phyloP scores from a whole-genome alignment of 768 basidiomycete genomes.

The Mycena polygramma region DNA sequence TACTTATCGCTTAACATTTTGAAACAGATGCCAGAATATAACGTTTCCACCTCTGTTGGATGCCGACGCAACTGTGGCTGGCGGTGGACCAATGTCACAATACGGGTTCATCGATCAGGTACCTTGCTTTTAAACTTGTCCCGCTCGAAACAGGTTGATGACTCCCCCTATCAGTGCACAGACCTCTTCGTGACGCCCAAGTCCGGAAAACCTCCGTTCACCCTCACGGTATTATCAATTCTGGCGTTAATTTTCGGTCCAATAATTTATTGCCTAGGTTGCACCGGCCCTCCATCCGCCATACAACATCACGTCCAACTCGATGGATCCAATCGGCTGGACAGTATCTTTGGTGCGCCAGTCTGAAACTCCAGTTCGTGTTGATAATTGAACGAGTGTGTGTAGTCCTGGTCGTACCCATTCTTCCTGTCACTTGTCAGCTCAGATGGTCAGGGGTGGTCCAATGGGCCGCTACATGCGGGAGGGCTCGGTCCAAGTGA shows the following conservation, averaged over 20 bases:
- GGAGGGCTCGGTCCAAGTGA: conserved; percentile 53
- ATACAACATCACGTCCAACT: conserved; percentile 61
- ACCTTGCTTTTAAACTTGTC: neutral
- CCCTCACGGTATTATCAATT: conserved; percentile 54
- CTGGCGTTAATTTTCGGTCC: neutral
- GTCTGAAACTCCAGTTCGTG: neutral
- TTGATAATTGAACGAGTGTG: conserved; percentile 35
- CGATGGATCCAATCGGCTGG: conserved; percentile 53
- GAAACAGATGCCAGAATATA: conserved; percentile 52
- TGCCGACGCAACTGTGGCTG: conserved; percentile 45
- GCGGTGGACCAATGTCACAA: conserved; percentile 54
- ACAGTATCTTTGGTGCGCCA: conserved; percentile 53
- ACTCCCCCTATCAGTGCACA: conserved; percentile 53
- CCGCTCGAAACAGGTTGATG: conserved; percentile 46
- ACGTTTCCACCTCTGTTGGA: conserved; percentile 50
- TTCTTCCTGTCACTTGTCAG: conserved; percentile 65
- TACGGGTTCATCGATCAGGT: conserved; percentile 64
- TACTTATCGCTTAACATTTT: too few relatives aligned
- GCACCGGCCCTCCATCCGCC: conserved; percentile 66
- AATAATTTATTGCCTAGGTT: conserved; percentile 47
- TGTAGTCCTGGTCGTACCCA: conserved; percentile 58
- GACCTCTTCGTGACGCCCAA: conserved; percentile 58
- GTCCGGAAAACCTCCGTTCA: conserved; percentile 63
- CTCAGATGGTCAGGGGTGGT: conserved; percentile 60
- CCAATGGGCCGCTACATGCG: conserved; percentile 63